Base-by-base conservation (phyloP, 2,329 filamentous ascomycete species). In the Ascosphaera pollenicola region DNA sequence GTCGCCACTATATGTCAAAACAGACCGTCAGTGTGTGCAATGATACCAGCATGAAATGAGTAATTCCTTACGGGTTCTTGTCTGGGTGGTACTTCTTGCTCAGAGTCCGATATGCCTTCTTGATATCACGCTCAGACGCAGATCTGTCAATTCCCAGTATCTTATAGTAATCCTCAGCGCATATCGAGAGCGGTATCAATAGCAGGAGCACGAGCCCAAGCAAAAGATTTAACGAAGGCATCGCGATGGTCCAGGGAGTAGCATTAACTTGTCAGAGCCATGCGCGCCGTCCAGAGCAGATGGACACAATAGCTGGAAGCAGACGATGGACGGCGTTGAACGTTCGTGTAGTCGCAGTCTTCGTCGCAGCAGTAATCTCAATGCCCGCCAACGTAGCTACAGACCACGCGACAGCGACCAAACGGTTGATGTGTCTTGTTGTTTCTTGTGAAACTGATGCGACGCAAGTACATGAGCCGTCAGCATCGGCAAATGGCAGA, bases 51-150 rank as follows among this genome's bases (percentile, higher is more conserved):
- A 34, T n/a, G n/a, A 5, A 11, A 10, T 38, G 37, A 36, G 41
- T 38, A 35, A 40, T 15, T 13, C 63, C 78, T 51, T 70, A 89
- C 78, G 87, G 84, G 51, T 95, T 95, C 70, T 98, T 98, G 60
- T 98, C 89, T 3, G 89, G 89, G 54, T 98, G 89, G 57, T 71
- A 94, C 57, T 91, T 92, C 60, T 95, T 95, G 64, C 81, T 91
- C 8, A 98, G 67, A 43, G 74, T 76, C 43, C 85, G 74, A 60
- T 98, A 98, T 17, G 89, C 85, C 36, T 80, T 79, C 60, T 98
- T 98, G 55, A 98, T 78, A 51, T 95, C 78, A 51, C 76, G 75
- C 40, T 93, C 84, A 36, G 73, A 76, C 13, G 87, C 87, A 43
- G 76, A 66, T 51, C 73, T 83, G 51, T 77, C 70, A 45, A 98